Base-by-base conservation (phyloP, 257 asterid genomes). In the Solanum tarijense region DNA sequence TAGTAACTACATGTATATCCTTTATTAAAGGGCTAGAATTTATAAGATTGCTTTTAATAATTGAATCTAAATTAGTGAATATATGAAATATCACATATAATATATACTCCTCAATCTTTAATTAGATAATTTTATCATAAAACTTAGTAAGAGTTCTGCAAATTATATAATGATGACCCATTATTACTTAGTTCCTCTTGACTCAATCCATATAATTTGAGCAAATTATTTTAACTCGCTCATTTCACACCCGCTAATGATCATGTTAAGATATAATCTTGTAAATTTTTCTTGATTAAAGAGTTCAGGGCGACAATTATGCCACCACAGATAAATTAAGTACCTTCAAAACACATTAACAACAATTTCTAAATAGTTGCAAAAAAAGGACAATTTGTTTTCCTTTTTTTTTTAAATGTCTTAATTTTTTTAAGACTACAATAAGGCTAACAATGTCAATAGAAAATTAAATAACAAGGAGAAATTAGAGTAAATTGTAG, bases 371-470 rank as follows among this genome's bases (percentile, higher is more conserved):
- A 46, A 79, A 79, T 79, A 79, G 65, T 79, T 25, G 12, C 35
- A 9, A 41, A 87, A 41, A 58, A 58, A 31, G 89, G 66, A 27
- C 84, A 76, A 35, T 35, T 52, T 34, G 39, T 39, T 87, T 81
- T 39, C 69, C 89, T 38, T 55, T 55, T 62, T 65, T 20, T 13
- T 39, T 23, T 11, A 11, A 65, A 74, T 9, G 69, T 27, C 83
- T 13, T 23, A 29, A 18, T 2, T 16, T 68, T n/a, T 16, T 36
- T 23, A 60, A 32, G 72, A 84, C 89, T 66, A 86, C 89, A 86
- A 76, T 5, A 48, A 39, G 71, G 89, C 73, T 23, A 86, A 88
- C 86, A 90, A 69, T 48, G 90, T 84, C 9, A 92, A 73, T 4
- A 91, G 81, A 73, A 43, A 39, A 71, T 87, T 68, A 9, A 84